Evolutionary conservation across 768 basidiomycete genomes (phyloP).

Genomic region (Cyclocybe aegerita): DNA sequence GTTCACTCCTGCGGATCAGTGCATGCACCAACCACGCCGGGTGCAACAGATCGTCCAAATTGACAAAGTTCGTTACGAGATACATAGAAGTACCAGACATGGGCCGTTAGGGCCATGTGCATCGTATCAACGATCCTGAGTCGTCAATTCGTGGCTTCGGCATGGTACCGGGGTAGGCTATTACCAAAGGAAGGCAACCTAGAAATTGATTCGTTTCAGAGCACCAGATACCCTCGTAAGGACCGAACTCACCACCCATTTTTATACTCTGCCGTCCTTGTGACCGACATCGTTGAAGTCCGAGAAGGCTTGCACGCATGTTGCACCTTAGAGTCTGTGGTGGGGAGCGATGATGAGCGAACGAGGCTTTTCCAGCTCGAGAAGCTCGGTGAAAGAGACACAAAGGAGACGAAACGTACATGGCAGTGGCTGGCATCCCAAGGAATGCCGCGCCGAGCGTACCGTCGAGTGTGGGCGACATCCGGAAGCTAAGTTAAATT

Average conservation of each 20-base stretch:
- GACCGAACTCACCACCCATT: conserved; percentile 10
- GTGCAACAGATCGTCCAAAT: conserved; percentile 7
- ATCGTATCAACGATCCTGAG: conserved; percentile 16
- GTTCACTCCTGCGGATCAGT: neutral
- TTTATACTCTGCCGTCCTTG: conserved; percentile 13
- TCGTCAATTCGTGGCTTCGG: neutral
- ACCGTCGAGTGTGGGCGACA: conserved; percentile 7
- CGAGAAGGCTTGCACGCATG: conserved; percentile 19
- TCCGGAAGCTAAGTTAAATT: no score
- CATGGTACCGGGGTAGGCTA: neutral
- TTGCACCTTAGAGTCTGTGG: conserved; percentile 18
- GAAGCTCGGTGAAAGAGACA: no score
- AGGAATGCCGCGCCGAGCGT: conserved; percentile 16
- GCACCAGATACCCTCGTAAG: no score
- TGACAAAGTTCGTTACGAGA: conserved; percentile 17
- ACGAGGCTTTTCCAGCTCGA: no score
- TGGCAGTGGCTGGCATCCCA: conserved; percentile 10
- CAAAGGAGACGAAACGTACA: conserved; percentile 3
- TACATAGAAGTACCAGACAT: conserved; percentile 19
- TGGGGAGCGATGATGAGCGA: neutral
- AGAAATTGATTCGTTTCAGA: neutral
- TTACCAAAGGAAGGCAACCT: conserved; percentile 20
- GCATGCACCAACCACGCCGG: conserved; percentile 17
- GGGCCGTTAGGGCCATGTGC: conserved; percentile 15
- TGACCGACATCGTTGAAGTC: conserved; percentile 13